Conservation (phyloP, 2,329 filamentous ascomycete species). For the Hypoxylon sp. region DNA sequence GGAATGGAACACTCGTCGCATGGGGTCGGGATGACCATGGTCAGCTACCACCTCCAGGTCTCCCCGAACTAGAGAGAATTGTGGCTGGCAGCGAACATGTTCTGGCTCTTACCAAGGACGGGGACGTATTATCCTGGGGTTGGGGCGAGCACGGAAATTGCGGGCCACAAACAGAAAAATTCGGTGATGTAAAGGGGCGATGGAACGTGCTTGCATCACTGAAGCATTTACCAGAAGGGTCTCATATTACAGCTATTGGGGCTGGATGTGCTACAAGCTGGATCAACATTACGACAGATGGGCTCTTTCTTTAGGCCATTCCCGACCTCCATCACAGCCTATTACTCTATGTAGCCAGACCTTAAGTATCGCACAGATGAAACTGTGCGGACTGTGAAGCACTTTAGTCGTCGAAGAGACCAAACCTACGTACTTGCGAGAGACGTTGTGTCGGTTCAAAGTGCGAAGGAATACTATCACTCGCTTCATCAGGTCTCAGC, state of each 20-base stretch:
- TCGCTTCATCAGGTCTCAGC: conserved; percentile 39
- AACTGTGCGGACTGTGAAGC: not conserved
- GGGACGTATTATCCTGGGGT: conserved; percentile 86
- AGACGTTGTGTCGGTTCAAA: conserved; percentile 82
- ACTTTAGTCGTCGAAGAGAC: conserved; percentile 58
- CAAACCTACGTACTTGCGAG: conserved; percentile 72
- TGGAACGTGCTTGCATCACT: conserved; percentile 77
- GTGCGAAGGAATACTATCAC: conserved; percentile 50
- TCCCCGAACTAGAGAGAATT: conserved; percentile 74
- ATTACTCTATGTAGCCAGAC: not conserved
- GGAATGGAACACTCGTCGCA: conserved; percentile 72
- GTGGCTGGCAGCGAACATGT: conserved; percentile 92
- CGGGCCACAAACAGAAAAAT: conserved; percentile 75
- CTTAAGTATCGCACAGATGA: conserved; percentile 3
- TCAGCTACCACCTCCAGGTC: conserved; percentile 76
- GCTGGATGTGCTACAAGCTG: conserved; percentile 95
- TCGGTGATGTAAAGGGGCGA: conserved; percentile 74
- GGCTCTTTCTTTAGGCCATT: conserved; percentile 52
- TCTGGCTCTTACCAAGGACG: conserved; percentile 76
- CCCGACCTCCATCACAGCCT: not conserved
- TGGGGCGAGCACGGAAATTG: conserved; percentile 99
- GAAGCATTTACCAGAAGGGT: conserved; percentile 66
- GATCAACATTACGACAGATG: conserved; percentile 67
- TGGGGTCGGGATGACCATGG: conserved; percentile 92
- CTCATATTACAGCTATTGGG: conserved; percentile 73